Evolutionary conservation across 2,329 filamentous ascomycete genomes (phyloP).

Genomic region (Ascochyta fabae): DNA sequence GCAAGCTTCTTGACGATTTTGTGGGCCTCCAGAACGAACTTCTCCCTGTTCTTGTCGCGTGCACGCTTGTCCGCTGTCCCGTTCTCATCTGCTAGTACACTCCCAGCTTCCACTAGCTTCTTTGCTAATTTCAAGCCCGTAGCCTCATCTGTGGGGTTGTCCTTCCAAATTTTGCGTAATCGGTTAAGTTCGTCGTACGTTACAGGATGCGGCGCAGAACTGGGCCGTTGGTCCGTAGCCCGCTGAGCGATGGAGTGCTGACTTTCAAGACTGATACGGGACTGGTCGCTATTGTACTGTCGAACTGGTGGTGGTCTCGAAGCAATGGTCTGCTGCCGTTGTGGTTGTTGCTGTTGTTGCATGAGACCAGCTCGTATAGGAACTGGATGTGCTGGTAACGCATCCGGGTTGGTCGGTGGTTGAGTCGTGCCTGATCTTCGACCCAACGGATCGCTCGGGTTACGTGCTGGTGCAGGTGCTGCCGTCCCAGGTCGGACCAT

Average conservation of each 20-base stretch:
- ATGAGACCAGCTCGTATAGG: conserved; percentile 62
- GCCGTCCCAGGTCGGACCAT: conserved; percentile 43
- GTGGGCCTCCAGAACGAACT: conserved; percentile 82
- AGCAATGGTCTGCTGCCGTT: conserved; percentile 27
- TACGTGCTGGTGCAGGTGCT: conserved; percentile 36
- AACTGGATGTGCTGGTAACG: conserved; percentile 61
- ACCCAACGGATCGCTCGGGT: conserved; percentile 36
- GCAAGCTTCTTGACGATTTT: conserved; percentile 92
- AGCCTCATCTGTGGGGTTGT: conserved; percentile 74
- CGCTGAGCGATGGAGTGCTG: conserved; percentile 25
- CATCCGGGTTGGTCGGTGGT: conserved; percentile 58
- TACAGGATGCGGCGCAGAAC: conserved; percentile 61
- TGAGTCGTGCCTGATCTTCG: conserved; percentile 51
- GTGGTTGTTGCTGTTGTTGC: conserved; percentile 36
- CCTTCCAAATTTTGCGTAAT: conserved; percentile 72
- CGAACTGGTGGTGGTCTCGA: conserved; percentile 60
- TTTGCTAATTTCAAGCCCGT: conserved; percentile 78
- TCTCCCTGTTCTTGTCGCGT: conserved; percentile 72
- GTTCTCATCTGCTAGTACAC: conserved; percentile 77
- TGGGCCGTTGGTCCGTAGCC: conserved; percentile 25
- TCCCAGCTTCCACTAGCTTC: conserved; percentile 83
- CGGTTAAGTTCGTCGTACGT: conserved; percentile 80
- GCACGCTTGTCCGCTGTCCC: conserved; percentile 71
- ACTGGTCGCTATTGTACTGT: conserved; percentile 56
- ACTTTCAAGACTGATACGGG: conserved; percentile 44